phyloP scores from a whole-genome alignment of 768 basidiomycete species.

The Boletus patriciae region DNA sequence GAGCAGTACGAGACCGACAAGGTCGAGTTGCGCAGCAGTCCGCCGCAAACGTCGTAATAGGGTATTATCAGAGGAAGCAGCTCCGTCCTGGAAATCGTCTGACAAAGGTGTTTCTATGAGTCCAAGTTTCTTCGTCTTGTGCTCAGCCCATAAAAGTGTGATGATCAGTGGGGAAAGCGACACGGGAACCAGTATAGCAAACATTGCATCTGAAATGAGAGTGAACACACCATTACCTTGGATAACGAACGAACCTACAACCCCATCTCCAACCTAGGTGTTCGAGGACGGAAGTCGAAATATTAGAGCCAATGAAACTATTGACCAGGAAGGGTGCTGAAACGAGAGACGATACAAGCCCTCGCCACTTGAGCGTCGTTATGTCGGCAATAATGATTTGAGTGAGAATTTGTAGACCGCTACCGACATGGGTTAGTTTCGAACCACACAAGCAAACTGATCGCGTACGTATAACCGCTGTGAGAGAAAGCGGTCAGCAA shows the following conservation, averaged over 20 bases:
- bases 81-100: neutral
- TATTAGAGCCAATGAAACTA: constrained; percentile 63
- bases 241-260: constrained; percentile 41
- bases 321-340: constrained; percentile 60
- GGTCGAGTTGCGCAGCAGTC: constrained; percentile 42
- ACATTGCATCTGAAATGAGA: constrained; percentile 48
- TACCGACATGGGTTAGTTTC: constrained; percentile 15
- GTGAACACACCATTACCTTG: neutral
- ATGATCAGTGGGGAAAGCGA: constrained; percentile 52
- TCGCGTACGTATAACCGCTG: constrained; percentile 60
- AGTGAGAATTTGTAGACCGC: constrained; percentile 62
- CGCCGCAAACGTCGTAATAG: constrained; percentile 14
- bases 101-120: constrained; percentile 18
- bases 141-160: constrained; percentile 56
- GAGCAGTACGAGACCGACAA: constrained; percentile 52
- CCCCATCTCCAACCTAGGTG: constrained; percentile 69
- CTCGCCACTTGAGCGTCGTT: constrained; percentile 57
- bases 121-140: constrained; percentile 43
- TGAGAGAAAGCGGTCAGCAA: constrained; percentile 22
- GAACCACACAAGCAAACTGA: neutral
- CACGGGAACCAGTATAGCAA: constrained; percentile 54
- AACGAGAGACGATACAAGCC: constrained; percentile 47
- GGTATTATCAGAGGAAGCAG: neutral
- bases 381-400: constrained; percentile 65
- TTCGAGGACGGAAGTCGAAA: constrained; percentile 45